Conservation (phyloP, 805 yeast genomes). For the Candida maesae region DNA sequence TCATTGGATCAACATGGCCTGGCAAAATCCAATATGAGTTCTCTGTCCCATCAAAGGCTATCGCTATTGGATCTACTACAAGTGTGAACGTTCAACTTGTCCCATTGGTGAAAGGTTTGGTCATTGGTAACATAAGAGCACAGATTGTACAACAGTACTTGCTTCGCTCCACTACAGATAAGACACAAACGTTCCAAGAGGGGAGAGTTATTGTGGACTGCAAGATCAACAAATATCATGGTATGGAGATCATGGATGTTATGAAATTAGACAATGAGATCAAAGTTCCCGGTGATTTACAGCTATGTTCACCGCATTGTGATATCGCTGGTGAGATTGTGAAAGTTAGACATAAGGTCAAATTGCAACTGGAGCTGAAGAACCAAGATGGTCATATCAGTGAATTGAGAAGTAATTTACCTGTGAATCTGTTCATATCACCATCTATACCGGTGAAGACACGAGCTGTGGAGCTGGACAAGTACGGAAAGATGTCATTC, state of each 20-base stretch:
- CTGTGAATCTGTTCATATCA: conserved; percentile 62
- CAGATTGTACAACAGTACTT: conserved; percentile 62
- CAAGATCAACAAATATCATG: conserved; percentile 41
- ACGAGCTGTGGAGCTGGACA: conserved; percentile 33
- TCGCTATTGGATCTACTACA: conserved; percentile 75
- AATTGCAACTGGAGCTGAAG: conserved; percentile 62
- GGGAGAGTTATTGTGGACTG: conserved; percentile 47
- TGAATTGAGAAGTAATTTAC: conserved; percentile 82
- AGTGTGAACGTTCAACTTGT: conserved; percentile 66
- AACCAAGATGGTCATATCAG: conserved; percentile 81
- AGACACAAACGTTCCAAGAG: conserved; percentile 56
- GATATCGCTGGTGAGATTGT: conserved; percentile 53
- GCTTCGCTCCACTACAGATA: conserved; percentile 44
- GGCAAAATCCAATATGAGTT: conserved; percentile 84
- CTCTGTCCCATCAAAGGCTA: conserved; percentile 77
- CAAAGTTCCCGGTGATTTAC: conserved; percentile 62
- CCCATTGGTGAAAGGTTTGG: conserved; percentile 75
- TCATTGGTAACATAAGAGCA: conserved; percentile 61
- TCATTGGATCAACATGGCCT: conserved; percentile 90
- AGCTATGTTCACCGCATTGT: conserved; percentile 77
- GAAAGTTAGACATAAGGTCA: conserved; percentile 77
- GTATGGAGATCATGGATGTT: conserved; percentile 41
- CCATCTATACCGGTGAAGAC: conserved; percentile 64
- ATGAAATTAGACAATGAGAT: conserved; percentile 63
- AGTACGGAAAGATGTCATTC: conserved; percentile 35